These are phyloP conservation scores for Rutstroemia sp. DNA, from an alignment of 2,329 filamentous ascomycete genomes.

Conservation along the genomic window DNA sequence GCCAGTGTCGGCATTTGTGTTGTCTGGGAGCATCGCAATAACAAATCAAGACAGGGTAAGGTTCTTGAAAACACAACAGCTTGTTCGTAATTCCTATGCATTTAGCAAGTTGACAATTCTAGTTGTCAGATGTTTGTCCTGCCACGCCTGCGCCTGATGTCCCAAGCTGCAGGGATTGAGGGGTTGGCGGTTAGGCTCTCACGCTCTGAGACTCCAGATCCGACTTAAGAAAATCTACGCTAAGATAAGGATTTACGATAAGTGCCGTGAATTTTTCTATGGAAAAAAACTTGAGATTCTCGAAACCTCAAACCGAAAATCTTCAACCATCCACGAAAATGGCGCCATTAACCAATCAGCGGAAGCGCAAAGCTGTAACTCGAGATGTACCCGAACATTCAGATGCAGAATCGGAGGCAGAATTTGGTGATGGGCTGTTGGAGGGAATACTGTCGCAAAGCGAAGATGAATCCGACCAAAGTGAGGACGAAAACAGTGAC, in stretches of 20 bases:
- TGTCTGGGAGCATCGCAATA: slow-evolving; percentile 12
- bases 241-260: slow-evolving; percentile 19
- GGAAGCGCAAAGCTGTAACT: slow-evolving; percentile 58
- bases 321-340: slow-evolving; percentile 17
- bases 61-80: background rate
- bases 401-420: slow-evolving; percentile 50
- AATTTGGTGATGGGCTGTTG: slow-evolving; percentile 47
- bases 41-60: background rate
- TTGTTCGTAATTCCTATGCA: background rate
- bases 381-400: slow-evolving; percentile 42
- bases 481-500: slow-evolving; percentile 39
- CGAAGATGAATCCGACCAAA: slow-evolving; percentile 52
- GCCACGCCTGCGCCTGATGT: too few relatives aligned
- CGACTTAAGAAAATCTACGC: slow-evolving; percentile 1
- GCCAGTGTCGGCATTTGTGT: slow-evolving; percentile 10
- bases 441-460: slow-evolving; percentile 50
- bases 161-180: background rate
- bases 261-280: slow-evolving; percentile 4
- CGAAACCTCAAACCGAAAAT: slow-evolving; percentile 11
- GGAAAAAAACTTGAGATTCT: slow-evolving; percentile 13
- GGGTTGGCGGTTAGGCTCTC: background rate
- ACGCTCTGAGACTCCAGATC: background rate
- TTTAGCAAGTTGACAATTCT: too few relatives aligned
- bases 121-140: too few relatives aligned
- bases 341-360: slow-evolving; percentile 21